Conservation (phyloP, 2,329 filamentous ascomycete genomes). For the Dothidotthia symphoricarpi region DNA sequence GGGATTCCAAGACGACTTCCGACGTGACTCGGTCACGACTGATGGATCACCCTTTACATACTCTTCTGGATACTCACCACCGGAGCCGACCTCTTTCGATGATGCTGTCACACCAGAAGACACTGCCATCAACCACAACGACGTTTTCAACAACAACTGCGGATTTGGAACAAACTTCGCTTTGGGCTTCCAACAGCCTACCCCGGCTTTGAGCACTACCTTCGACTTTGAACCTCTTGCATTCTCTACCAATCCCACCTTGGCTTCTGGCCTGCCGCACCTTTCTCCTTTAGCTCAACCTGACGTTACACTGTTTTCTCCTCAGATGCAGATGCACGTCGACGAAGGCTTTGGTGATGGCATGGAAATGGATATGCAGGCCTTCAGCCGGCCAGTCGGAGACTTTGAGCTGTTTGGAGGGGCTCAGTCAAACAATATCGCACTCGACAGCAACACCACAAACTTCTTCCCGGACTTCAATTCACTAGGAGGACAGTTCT, state of each 20-base stretch:
- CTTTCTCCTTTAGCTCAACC: conserved; percentile 69
- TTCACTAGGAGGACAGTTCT: conserved; percentile 42
- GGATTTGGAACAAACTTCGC: conserved; percentile 63
- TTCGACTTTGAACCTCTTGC: conserved; percentile 45
- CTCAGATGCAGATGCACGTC: conserved; percentile 57
- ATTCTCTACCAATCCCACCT: conserved; percentile 25
- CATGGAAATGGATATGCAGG: conserved; percentile 28
- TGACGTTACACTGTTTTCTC: conserved; percentile 67
- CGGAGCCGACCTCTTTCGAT: conserved; percentile 44
- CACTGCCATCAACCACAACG: conserved; percentile 58
- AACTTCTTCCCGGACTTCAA: conserved; percentile 43
- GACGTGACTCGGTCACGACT: conserved; percentile 40
- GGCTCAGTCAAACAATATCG: conserved; percentile 22
- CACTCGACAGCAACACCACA: conserved; percentile 21
- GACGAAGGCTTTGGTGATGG: conserved; percentile 66
- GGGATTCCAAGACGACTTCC: conserved; percentile 36
- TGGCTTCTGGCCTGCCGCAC: conserved; percentile 45
- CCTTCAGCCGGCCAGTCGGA: conserved; percentile 35
- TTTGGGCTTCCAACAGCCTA: conserved; percentile 57
- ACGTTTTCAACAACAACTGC: conserved; percentile 53
- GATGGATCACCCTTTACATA: conserved; percentile 39
- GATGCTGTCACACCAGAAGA: conserved; percentile 48
- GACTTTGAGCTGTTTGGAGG: conserved; percentile 64
- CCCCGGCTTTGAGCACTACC: conserved; percentile 42
- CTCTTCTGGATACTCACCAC: conserved; percentile 44